Percentiles rank a stretch among this genome's conserved stretches.
These are phyloP conservation scores for Solanum verrucosum DNA, from an alignment of 257 asterid genomes.

Conservation along the genomic window DNA sequence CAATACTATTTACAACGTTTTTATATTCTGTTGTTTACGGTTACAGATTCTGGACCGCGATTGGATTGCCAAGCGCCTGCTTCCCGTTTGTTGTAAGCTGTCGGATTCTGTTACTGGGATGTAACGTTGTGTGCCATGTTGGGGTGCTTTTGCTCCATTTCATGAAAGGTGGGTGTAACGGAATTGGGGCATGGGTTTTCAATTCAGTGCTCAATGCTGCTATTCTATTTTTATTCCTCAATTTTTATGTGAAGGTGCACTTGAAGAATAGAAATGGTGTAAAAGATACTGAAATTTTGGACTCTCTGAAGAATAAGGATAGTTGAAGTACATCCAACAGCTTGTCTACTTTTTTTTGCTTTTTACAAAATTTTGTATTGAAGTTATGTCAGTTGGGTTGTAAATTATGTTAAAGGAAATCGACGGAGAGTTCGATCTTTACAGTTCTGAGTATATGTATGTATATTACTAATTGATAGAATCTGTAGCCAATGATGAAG, in stretches of 20 bases:
- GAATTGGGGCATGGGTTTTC: slow-evolving; percentile 83
- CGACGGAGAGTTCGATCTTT: not conserved
- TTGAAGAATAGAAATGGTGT: slow-evolving; percentile 5
- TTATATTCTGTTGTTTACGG: slow-evolving; percentile 71
- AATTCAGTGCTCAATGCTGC: slow-evolving; percentile 74
- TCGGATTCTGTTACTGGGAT: slow-evolving; percentile 47
- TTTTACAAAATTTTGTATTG: not conserved
- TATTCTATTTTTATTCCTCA: slow-evolving; percentile 48
- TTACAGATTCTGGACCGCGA: slow-evolving; percentile 85
- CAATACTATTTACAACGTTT: slow-evolving; percentile 46
- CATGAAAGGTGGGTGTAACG: slow-evolving; percentile 79
- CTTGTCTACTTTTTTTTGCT: not conserved
- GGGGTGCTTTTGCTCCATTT: slow-evolving; percentile 61
- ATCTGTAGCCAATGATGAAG: not conserved
- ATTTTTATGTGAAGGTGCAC: slow-evolving; percentile 51
- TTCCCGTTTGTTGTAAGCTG: slow-evolving; percentile 67
- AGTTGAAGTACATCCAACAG: not conserved
- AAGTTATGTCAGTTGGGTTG: not conserved
- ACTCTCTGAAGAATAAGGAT: not conserved
- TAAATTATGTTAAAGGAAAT: not conserved
- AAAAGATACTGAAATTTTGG: not conserved
- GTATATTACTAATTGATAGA: not conserved
- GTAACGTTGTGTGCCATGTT: slow-evolving; percentile 64
- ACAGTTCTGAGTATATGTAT: not conserved
- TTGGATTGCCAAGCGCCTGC: slow-evolving; percentile 68